These are phyloP conservation scores for Zoysia matrella DNA, from an alignment of 202 grass and related monocot genomes.

Conservation along the genomic window DNA sequence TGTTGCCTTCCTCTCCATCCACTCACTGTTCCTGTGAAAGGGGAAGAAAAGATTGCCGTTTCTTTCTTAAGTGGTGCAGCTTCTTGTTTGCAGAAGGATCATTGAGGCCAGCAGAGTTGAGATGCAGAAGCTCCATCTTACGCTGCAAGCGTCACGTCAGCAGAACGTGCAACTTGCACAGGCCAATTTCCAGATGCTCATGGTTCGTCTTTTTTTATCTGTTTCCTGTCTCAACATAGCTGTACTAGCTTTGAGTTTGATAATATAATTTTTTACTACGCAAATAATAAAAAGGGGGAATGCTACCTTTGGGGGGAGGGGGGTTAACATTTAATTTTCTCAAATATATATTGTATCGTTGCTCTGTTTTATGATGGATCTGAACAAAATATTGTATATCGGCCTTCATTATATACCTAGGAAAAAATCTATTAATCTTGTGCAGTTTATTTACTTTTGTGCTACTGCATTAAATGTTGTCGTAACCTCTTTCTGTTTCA, in stretches of 20 bases:
- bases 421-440: no score
- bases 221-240: conserved; percentile 21
- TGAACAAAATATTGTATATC: no score
- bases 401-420: no score
- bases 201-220: conserved; percentile 43
- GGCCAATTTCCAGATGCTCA: conserved; percentile 39
- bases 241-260: not conserved
- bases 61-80: conserved; percentile 13
- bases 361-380: no score
- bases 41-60: not conserved
- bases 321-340: no score
- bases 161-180: conserved; percentile 51
- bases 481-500: no score
- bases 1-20: not conserved
- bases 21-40: not conserved
- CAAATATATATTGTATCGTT: no score
- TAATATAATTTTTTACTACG: no score
- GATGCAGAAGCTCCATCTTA: conserved; percentile 41
- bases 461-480: no score
- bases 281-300: no score
- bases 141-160: conserved; percentile 27
- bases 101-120: conserved; percentile 40
- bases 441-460: no score
- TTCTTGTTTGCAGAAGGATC: conserved; percentile 47
- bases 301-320: no score